Base-by-base conservation (phyloP, 1,284 basidiomycete genomes). In the Clitocybe nebularis region DNA sequence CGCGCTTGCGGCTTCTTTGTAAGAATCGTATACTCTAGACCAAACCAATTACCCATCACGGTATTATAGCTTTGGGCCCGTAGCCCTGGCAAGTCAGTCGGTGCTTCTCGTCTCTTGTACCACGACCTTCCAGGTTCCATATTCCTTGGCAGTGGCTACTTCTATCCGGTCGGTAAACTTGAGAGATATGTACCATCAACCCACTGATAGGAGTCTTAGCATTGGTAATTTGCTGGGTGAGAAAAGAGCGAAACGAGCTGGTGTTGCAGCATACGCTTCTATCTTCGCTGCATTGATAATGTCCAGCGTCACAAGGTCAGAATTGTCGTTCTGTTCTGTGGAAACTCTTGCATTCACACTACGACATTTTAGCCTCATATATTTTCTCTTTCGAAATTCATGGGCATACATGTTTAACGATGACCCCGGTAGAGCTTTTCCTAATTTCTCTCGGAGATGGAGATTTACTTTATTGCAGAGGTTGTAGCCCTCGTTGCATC, bases 401-500 rank as follows among this genome's bases (percentile, higher is more conserved):
- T 93, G 89, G 87, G 91, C 76, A 2, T 81, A 84, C 56, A 62
- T 94, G 19, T 96, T 95, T 72, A 95, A 93, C 55, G 69, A 81
- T 42, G 92, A 95, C 63, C 73, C 79, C 5, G 72, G 84, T 77
- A 32, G 46, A 11, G 66, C 52, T 25, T 34, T 20, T 2, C 2
- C 40, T 28, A 20, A 19, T 29, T 9, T 11, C 23, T 33, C 11
- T 29, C 24, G 29, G 17, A 6, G n/a, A 21, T 9, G 13, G 13
- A 33, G 10, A n/a, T 41, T 23, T 22, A 6, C 6, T 44, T 21
- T 5, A 30, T n/a, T 37, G 25, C 46, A 78, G 81, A 66, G 52
- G 85, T 90, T 3, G 72, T 84, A 21, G 43, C 51, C 3, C 66
- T 89, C 11, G 87, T 91, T 14, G 79, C 87, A 3, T 62, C 71